Evolutionary conservation across 176 grass and related monocot genomes (phyloP).

Genomic region (Aegilops longissima): DNA sequence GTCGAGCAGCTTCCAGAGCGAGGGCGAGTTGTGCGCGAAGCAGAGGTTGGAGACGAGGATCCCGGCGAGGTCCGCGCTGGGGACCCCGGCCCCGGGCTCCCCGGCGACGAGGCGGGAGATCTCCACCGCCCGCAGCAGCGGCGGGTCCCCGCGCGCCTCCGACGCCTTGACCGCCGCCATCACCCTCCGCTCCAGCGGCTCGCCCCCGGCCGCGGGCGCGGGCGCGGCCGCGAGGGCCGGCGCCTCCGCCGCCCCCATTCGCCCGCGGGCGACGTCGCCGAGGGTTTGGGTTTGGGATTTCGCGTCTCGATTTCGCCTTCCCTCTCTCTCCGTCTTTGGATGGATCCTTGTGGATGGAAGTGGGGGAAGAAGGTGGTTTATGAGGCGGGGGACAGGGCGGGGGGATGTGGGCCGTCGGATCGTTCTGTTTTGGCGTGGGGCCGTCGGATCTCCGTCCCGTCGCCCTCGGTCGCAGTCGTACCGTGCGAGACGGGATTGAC

Average conservation of each 20-base stretch:
- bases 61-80: conserved; percentile 66
- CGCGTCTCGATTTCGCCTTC: not conserved
- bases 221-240: conserved; percentile 15
- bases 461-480: conserved; percentile 12
- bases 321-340: not conserved
- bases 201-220: not conserved
- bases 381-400: not conserved
- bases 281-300: conserved; percentile 48
- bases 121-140: conserved; percentile 61
- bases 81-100: conserved; percentile 38
- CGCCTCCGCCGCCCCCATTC: conserved; percentile 9
- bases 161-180: conserved; percentile 79
- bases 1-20: conserved; percentile 95
- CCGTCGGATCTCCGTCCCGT: not conserved
- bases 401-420: not conserved
- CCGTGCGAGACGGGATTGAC: not conserved
- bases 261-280: conserved; percentile 26
- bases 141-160: conserved; percentile 82
- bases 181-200: conserved; percentile 68
- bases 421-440: not conserved
- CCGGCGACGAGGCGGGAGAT: conserved; percentile 59
- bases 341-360: not conserved
- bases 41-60: conserved; percentile 95
- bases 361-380: not conserved
- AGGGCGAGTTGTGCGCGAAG: conserved; percentile 79